Base-by-base conservation (phyloP, 2,329 filamentous ascomycete genomes). In the Furcasterigmium furcatum region DNA sequence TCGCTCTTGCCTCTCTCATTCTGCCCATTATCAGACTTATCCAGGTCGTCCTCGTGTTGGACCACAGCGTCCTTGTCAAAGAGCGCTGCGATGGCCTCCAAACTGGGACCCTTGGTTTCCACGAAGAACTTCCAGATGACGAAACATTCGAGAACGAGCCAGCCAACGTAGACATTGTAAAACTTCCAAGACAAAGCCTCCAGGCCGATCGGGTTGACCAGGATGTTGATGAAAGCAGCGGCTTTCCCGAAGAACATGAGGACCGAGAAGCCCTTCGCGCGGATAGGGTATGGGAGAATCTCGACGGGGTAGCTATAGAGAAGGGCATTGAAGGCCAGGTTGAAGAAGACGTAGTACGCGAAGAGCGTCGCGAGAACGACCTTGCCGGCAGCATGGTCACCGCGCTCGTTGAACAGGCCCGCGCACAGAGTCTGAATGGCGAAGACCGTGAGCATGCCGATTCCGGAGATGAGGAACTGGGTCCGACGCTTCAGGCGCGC, bases 151-250 rank as follows among this genome's bases (percentile, higher is more conserved):
- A 72, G 69, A 0, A 66, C 60, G 3, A 74, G 49, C 48, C 46
- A 50, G 20, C 35, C 48, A 6, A 76, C 73, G 44, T 81, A 82
- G 19, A 82, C 67, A 49, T 82, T 75, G 60, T 81, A 82, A 49
- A 75, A 82, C 53, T 67, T 73, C 67, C 75, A 81, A 0, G 66
- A 65, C 29, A 81, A 70, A 2, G 67, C 55, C 0, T 66, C 68
- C 2, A 82, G 58, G 0, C 71, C 79, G 41, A 76, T 72, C 0
- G 79, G 79, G 24, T 74, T 73, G 8, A 82, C 74, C 2, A 56
- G 60, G 24, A 60, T 55, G 24, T 63, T 62, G 3, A 56, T 60
- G 38, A 64, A 62, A 3, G 34, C 25, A 13, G 41, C 39, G 4
- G 22, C 51, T 4, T 30, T 47, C 14, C 22, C 35, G 24, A 46